Evolutionary conservation across 2,329 filamentous ascomycete species (phyloP), one percentile per base, ranked within the genome.

Genomic region (Aspergillus nomiae): DNA sequence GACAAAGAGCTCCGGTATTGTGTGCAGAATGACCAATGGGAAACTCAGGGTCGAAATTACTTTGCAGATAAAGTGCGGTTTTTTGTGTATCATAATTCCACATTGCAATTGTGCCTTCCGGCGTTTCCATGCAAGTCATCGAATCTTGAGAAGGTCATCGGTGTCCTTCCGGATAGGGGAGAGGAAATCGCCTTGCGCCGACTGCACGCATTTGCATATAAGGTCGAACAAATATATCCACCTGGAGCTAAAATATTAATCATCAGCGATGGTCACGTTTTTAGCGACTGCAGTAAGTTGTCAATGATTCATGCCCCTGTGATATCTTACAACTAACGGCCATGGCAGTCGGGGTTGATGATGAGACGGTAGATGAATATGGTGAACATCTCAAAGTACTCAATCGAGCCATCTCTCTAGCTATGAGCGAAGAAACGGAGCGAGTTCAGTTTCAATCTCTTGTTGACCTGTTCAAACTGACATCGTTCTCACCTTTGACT

Each of bases 51-150:
- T 19, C 51, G 51, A 24, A n/a, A 10, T 0, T 24, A 55, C 2
- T 48, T 58, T 30, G 28, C 43, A 41, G 2, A 26, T 11, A 48
- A 50, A 45, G 28, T 32, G 26, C 32, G 69, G 1, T 55, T 55
- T 14, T 55, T 36, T 24, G 34, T 55, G 16, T 2, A 7, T 4
- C 51, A 55, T 5, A 55, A 38, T 26, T 21, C 24, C 21, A 38
- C 30, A 4, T n/a, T 55, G 21, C 32, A 77, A 24, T 62, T 78
- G 32, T 72, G 70, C n/a, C 70, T 80, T 10, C 78, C 77, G 1
- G 78, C 77, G 1, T 80, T 80, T 46, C 77, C 78, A 0, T 80
- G 77, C 71, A 80, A 80, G 65, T 79, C 78, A 9, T 75, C 77
- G 6, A 78, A 76, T 48, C 64, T 62, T 1, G 63, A 73, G 32